Evolutionary conservation across 352 stramenopile species (phyloP).

Genomic region (Phytopythium chamaehyphon): DNA sequence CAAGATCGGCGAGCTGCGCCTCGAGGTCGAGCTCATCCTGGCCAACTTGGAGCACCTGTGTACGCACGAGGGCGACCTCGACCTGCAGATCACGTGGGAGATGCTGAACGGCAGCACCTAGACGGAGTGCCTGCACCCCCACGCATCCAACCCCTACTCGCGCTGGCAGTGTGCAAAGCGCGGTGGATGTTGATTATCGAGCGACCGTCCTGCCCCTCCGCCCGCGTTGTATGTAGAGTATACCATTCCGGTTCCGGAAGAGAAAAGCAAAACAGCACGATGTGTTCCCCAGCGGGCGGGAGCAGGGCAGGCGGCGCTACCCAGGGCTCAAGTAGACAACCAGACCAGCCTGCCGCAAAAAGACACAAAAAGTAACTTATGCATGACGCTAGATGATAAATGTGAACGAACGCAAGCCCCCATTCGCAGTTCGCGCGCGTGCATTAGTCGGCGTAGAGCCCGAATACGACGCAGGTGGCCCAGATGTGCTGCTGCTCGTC

Average conservation of each 20-base stretch:
- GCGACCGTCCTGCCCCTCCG: neutral
- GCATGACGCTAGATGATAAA: neutral
- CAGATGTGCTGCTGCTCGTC: constrained; percentile 73
- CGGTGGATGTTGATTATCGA: constrained; percentile 2
- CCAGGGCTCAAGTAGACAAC: too few relatives aligned
- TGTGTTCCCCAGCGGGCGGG: neutral
- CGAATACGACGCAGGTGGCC: constrained; percentile 89
- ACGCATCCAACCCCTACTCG: neutral
- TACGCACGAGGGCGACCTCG: constrained; percentile 76
- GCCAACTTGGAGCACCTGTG: constrained; percentile 80
- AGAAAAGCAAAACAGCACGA: constrained; percentile 1
- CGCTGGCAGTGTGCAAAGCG: neutral
- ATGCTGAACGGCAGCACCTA: constrained; percentile 62
- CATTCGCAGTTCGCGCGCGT: too few relatives aligned
- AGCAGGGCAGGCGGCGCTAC: neutral
- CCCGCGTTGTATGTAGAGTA: constrained; percentile 8
- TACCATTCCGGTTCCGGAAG: neutral
- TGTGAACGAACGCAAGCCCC: neutral
- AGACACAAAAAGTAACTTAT: constrained; percentile 51
- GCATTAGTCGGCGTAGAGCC: constrained; percentile 87
- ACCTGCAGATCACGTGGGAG: constrained; percentile 84
- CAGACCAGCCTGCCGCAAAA: too few relatives aligned
- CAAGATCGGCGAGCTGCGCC: constrained; percentile 76
- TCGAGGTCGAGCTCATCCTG: constrained; percentile 78
- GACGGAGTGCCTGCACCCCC: neutral